Evolutionary conservation across 2,329 filamentous ascomycete genomes (phyloP), one percentile per base, ranked within the genome.

Genomic region (Fusarium domesticum): DNA sequence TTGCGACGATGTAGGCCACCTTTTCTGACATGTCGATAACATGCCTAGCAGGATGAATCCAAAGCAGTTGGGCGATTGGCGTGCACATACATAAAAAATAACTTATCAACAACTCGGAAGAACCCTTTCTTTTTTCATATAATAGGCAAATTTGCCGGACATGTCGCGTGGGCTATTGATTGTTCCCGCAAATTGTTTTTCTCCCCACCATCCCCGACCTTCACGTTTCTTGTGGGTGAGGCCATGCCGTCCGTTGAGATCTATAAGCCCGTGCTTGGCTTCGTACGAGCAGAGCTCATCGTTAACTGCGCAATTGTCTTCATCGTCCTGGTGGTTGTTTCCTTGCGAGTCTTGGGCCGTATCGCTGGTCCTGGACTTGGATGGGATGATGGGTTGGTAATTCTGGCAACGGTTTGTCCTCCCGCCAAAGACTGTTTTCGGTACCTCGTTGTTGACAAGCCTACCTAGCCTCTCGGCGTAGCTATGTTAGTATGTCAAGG

Each of bases 321-420:
- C 16, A 20, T 65, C 11, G 60, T 65, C 18, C 36, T 66, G 4
- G 5, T 45, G 4, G 59, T 62, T 6, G 60, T 66, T 16, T 37
- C 41, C 8, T 39, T 65, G 20, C 48, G 64, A 40, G 51, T 65
- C 3, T 15, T 55, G 0, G 62, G 59, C 4, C 59, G 64, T 18
- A n/a, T 62, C 7, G 51, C 43, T 6, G 64, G 64, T 2, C 62
- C 64, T 6, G 64, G 64, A 1, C 44, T 67, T 10, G 64, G 64
- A 18, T 62, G 54, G 57, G 64, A 67, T 42, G 64, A 67, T 51
- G 47, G 36, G 5, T 47, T 66, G 8, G 57, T 66, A 18, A 47
- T 67, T 12, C 36, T 63, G 8, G 46, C 54, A 12, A 53, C 50
- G 45, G 59, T 61, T 45, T 5, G 57, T 56, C 6, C 5, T 8